phyloP scores from a whole-genome alignment of 2,329 filamentous ascomycete genomes.

The Pseudofabraea citricarpa region DNA sequence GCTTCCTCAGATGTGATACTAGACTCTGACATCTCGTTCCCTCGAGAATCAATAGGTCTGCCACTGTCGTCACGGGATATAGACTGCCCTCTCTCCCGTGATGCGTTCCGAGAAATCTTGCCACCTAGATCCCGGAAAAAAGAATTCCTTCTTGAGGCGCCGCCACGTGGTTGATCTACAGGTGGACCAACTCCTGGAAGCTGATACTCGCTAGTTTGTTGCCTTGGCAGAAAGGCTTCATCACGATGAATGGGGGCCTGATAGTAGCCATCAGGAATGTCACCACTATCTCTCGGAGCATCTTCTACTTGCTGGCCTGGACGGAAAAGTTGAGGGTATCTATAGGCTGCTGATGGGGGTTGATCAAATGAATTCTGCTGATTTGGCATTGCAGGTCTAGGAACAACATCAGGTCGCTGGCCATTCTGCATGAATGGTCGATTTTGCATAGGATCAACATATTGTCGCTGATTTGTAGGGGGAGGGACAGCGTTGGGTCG shows the following conservation, averaged over 20 bases:
- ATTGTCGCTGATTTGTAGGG: slow-evolving; percentile 6
- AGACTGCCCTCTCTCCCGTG: slow-evolving; percentile 19
- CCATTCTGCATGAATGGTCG: not conserved
- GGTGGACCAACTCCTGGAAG: slow-evolving; percentile 32
- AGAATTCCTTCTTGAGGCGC: slow-evolving; percentile 28
- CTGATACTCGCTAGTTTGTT: slow-evolving; percentile 35
- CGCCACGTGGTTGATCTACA: slow-evolving; percentile 28
- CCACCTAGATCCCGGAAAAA: slow-evolving; percentile 49
- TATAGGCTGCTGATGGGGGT: slow-evolving; percentile 46
- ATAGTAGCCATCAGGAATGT: slow-evolving; percentile 22
- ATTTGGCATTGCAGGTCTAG: slow-evolving; percentile 2
- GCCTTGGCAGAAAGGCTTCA: slow-evolving; percentile 33
- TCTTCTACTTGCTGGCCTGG: slow-evolving; percentile 19
- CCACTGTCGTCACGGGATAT: slow-evolving; percentile 11
- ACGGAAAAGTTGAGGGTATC: slow-evolving; percentile 44
- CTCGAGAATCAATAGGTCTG: slow-evolving; percentile 10
- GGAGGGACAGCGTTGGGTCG: slow-evolving; percentile 11
- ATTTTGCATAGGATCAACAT: slow-evolving; percentile 1
- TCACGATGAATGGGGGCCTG: slow-evolving; percentile 22
- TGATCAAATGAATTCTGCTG: slow-evolving; percentile 29
- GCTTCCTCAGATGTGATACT: slow-evolving; percentile 36
- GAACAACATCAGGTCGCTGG: slow-evolving; percentile 10
- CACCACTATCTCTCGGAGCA: slow-evolving; percentile 13
- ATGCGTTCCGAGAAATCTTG: slow-evolving; percentile 30
- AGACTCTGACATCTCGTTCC: slow-evolving; percentile 37